Evolutionary conservation across 495 filamentous ascomycete species (phyloP).

Genomic region (Cryomyces antarcticus): DNA sequence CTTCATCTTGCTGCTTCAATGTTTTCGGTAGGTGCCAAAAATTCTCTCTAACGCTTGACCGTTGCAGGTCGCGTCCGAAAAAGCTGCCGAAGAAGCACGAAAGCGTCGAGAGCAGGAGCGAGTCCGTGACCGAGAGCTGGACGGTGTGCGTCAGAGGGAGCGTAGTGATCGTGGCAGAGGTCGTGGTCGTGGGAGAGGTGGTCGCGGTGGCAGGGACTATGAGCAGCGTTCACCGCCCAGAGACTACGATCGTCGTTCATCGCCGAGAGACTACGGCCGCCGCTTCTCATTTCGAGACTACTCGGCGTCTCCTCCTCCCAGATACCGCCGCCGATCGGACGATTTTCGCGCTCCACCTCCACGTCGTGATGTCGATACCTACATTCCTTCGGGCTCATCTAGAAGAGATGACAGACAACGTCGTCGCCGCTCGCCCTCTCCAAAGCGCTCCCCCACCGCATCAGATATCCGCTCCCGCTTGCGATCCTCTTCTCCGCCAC

Average conservation of each 20-base stretch:
- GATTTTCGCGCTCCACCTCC: slow-evolving; percentile 30
- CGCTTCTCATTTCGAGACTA: not conserved
- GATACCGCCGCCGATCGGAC: slow-evolving; percentile 29
- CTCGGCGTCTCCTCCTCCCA: slow-evolving; percentile 45
- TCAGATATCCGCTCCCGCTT: slow-evolving; percentile 7
- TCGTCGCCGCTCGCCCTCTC: slow-evolving; percentile 3
- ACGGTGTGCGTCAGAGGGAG: slow-evolving; percentile 50
- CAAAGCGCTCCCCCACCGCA: slow-evolving; percentile 2
- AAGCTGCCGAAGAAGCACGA: slow-evolving; percentile 54
- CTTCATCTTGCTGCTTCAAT: not conserved
- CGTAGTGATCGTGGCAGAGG: slow-evolving; percentile 46
- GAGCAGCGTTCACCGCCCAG: slow-evolving; percentile 22
- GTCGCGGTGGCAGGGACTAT: slow-evolving; percentile 24
- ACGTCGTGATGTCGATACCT: slow-evolving; percentile 34
- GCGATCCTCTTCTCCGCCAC: slow-evolving; percentile 1
- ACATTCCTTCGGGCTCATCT: slow-evolving; percentile 24
- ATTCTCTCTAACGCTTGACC: not conserved
- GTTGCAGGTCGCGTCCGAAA: slow-evolving; percentile 58
- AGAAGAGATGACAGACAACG: slow-evolving; percentile 2
- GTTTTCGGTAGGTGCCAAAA: not conserved
- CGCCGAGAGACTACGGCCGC: not conserved
- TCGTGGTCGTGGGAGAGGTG: slow-evolving; percentile 19
- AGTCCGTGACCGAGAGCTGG: slow-evolving; percentile 35
- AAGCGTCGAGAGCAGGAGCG: slow-evolving; percentile 47
- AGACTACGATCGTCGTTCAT: slow-evolving; percentile 5